Evolutionary conservation across 139 green algal species (phyloP).

Genomic region (Volvox africanus): DNA sequence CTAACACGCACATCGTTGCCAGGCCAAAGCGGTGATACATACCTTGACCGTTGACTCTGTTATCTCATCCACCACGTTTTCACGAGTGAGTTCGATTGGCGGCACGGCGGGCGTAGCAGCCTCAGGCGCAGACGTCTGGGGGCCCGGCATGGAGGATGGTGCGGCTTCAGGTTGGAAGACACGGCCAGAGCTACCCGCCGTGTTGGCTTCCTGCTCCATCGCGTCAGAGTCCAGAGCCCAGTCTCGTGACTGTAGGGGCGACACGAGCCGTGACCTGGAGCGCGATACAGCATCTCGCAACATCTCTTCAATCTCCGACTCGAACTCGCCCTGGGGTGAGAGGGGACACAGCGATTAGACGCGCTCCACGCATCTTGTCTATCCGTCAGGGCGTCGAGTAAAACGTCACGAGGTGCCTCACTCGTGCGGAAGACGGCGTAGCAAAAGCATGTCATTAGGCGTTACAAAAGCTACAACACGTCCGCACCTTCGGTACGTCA

Average conservation of each 20-base stretch:
- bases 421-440: too few relatives aligned
- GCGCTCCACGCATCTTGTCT: too few relatives aligned
- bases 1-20: too few relatives aligned
- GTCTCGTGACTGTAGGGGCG: constrained; percentile 19
- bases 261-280: constrained; percentile 13
- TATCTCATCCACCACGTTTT: constrained; percentile 24
- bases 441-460: too few relatives aligned
- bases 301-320: constrained; percentile 55
- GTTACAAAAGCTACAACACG: background rate
- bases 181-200: constrained; percentile 3
- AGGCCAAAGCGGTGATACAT: background rate
- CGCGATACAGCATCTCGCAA: constrained; percentile 5
- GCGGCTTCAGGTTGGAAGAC: background rate
- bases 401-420: too few relatives aligned
- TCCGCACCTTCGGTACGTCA: constrained; percentile 15
- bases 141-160: too few relatives aligned
- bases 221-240: background rate
- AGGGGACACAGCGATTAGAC: background rate
- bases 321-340: constrained; percentile 43
- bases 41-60: constrained; percentile 25
- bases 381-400: too few relatives aligned
- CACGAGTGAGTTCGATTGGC: background rate
- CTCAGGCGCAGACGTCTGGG: background rate
- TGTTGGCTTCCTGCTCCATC: background rate
- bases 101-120: background rate